A percentile compares a stretch with the other conserved stretches of the same genome.
These are phyloP conservation scores for Xylaria flabelliformis DNA, from an alignment of 495 filamentous ascomycete species.

Conservation along the genomic window DNA sequence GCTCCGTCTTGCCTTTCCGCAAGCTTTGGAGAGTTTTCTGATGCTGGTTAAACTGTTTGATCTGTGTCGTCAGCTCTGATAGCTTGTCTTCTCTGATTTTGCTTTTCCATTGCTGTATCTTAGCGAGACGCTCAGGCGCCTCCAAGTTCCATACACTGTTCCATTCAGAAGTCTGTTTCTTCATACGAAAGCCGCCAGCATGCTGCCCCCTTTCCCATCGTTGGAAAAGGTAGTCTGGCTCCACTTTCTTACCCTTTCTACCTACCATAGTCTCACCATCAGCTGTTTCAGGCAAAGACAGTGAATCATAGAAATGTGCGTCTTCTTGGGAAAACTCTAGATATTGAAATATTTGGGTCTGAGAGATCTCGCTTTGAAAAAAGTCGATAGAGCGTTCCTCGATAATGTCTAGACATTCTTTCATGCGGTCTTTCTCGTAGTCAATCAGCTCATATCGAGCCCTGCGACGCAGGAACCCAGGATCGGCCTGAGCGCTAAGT, in stretches of 20 bases:
- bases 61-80: constrained; percentile 43
- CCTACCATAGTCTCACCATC: constrained; percentile 56
- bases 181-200: constrained; percentile 50
- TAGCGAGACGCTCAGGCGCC: constrained; percentile 39
- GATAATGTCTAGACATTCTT: constrained; percentile 28
- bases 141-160: constrained; percentile 63
- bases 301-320: constrained; percentile 61
- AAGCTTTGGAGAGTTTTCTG: constrained; percentile 49
- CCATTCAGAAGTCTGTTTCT: constrained; percentile 33
- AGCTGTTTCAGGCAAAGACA: constrained; percentile 49
- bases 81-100: constrained; percentile 59
- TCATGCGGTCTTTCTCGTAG: constrained; percentile 40
- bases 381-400: constrained; percentile 25
- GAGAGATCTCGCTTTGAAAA: neutral
- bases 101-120: constrained; percentile 55
- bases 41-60: constrained; percentile 50
- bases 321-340: constrained; percentile 67
- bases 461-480: neutral
- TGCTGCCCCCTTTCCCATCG: constrained; percentile 61
- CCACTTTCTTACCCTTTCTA: constrained; percentile 52
- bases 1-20: constrained; percentile 52
- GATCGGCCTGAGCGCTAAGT: constrained; percentile 52
- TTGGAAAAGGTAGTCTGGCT: constrained; percentile 59
- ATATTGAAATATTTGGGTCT: constrained; percentile 59
- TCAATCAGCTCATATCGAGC: constrained; percentile 51